phyloP scores from a whole-genome alignment of 2,329 filamentous ascomycete genomes.

The Geosmithia morbida region DNA sequence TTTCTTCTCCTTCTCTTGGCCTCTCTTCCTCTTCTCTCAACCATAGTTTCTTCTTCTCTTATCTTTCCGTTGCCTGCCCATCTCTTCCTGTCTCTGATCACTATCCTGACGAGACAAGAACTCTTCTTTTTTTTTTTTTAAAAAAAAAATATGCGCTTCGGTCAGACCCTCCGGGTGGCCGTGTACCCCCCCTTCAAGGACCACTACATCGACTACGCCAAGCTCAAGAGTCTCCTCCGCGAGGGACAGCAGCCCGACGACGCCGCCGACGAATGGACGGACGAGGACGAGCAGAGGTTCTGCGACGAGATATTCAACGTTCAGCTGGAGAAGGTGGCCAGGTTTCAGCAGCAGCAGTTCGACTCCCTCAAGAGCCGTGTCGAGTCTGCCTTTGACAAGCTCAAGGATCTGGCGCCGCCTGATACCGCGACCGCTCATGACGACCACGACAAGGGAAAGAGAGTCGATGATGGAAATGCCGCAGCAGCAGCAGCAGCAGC shows the following conservation, averaged over 20 bases:
- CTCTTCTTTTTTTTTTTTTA: neutral
- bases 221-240: constrained; percentile 78
- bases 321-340: constrained; percentile 87
- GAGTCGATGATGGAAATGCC: constrained; percentile 17
- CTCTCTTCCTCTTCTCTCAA: too few species aligned
- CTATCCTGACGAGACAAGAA: neutral
- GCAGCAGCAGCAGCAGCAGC: constrained; percentile 27
- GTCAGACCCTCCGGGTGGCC: constrained; percentile 68
- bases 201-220: constrained; percentile 90
- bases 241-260: constrained; percentile 47
- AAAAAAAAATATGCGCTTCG: constrained; percentile 63
- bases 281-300: constrained; percentile 85
- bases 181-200: constrained; percentile 81
- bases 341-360: constrained; percentile 74
- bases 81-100: neutral
- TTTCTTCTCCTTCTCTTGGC: too few species aligned
- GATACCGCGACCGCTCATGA: constrained; percentile 28
- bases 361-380: constrained; percentile 37
- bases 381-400: constrained; percentile 47
- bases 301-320: constrained; percentile 91
- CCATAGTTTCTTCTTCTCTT: too few species aligned
- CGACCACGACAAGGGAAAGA: neutral
- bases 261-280: constrained; percentile 65
- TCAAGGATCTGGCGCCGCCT: constrained; percentile 62
- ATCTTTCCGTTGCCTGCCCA: too few species aligned